Conservation (phyloP, 805 yeast species). For the Clavispora fructus region DNA sequence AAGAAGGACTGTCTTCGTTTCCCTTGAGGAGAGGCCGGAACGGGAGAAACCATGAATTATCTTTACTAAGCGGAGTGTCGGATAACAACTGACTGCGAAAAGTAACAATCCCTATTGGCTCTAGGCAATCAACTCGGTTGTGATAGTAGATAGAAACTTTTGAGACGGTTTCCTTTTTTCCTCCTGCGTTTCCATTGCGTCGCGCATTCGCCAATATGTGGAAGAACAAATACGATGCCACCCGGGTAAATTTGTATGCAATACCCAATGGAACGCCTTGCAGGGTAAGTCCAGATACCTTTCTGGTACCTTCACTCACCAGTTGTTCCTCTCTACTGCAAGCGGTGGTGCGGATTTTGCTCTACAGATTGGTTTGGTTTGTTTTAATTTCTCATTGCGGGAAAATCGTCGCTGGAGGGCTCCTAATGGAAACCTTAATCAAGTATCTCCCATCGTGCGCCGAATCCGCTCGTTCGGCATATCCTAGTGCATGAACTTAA, state of each 20-base stretch:
- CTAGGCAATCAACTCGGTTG: not conserved
- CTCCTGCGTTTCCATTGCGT: not conserved
- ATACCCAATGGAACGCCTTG: not conserved
- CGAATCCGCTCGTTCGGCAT: not conserved
- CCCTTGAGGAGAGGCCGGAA: not conserved
- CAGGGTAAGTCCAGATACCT: not conserved
- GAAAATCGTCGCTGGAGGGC: no score
- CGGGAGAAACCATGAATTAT: not conserved
- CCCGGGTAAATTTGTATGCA: not conserved
- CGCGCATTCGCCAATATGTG: not conserved
- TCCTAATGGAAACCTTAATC: no score
- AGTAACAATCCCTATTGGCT: not conserved
- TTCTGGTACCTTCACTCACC: no score
- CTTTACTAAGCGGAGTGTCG: not conserved
- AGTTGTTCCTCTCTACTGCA: no score
- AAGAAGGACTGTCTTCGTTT: constrained; percentile 24
- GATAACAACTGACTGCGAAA: not conserved
- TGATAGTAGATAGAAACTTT: not conserved
- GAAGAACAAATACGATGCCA: not conserved
- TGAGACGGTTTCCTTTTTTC: not conserved
- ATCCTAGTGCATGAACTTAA: not conserved
- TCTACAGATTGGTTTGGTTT: no score
- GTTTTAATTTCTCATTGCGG: no score
- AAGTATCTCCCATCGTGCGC: not conserved
- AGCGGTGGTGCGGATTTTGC: no score